Conservation (phyloP, 768 basidiomycete genomes). For the Tylopilus balloui region DNA sequence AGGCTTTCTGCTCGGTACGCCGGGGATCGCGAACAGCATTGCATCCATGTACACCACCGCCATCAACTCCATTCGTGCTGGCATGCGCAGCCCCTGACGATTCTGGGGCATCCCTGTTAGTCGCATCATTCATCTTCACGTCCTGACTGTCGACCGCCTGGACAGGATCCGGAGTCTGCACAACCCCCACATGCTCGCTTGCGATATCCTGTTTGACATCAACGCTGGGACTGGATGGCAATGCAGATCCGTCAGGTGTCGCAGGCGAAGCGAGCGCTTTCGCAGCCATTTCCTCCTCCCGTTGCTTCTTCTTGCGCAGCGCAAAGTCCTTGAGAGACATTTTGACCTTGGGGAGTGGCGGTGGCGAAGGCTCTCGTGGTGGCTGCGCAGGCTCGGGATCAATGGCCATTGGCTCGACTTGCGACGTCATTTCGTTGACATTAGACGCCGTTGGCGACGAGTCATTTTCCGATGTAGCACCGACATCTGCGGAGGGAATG, state of each 20-base stretch:
- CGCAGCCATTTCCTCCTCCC: conserved; percentile 41
- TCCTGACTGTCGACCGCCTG: conserved; percentile 4
- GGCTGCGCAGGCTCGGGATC: conserved; percentile 7
- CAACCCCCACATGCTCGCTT: conserved; percentile 1
- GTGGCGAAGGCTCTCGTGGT: conserved; percentile 24
- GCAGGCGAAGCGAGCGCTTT: conserved; percentile 25
- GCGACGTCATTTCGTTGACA: conserved; percentile 1
- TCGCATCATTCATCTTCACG: conserved; percentile 9
- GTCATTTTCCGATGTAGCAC: not conserved
- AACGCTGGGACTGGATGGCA: conserved; percentile 18
- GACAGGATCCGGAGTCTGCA: not conserved
- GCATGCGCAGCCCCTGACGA: not conserved
- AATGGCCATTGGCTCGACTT: conserved; percentile 9
- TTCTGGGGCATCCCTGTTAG: not conserved
- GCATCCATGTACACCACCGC: not conserved
- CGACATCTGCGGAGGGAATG: not conserved
- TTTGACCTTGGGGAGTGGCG: conserved; percentile 47
- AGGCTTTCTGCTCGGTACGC: not conserved
- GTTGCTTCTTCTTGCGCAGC: conserved; percentile 49
- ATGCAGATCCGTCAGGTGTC: conserved; percentile 8
- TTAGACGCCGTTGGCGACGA: not conserved
- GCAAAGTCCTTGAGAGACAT: conserved; percentile 57
- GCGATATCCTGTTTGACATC: conserved; percentile 17
- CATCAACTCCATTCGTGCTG: conserved; percentile 1
- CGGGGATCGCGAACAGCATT: not conserved